A percentile compares a stretch with the other conserved stretches of the same genome.
phyloP scores from a whole-genome alignment of 1,284 basidiomycete species.

The Vanrija pseudolonga region DNA sequence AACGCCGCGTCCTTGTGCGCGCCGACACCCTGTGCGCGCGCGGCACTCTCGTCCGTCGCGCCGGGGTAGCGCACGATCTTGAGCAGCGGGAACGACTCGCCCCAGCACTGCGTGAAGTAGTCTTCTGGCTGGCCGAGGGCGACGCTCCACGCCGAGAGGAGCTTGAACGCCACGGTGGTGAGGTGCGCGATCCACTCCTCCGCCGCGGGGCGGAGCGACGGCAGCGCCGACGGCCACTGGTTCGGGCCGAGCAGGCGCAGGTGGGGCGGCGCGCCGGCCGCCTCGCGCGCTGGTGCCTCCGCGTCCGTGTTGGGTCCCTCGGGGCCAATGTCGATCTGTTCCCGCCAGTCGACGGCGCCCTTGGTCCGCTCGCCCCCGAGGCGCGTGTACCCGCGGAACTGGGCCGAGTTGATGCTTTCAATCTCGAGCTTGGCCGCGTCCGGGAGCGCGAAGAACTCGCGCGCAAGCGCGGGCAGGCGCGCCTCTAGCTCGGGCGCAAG shows the following conservation, averaged over 20 bases:
- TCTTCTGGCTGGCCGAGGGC: not conserved
- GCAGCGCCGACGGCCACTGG: not conserved
- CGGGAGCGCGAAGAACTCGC: constrained; percentile 27
- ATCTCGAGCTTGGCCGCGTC: constrained; percentile 22
- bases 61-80: constrained; percentile 74
- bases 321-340: not conserved
- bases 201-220: not conserved
- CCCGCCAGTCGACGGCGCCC: not conserved
- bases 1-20: not conserved
- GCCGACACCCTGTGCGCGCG: not conserved
- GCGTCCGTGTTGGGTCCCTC: too few relatives aligned
- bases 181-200: not conserved
- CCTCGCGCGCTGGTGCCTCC: not conserved
- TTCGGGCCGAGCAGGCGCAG: not conserved
- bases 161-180: not conserved
- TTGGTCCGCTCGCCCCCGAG: not conserved
- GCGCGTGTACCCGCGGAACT: not conserved
- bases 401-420: constrained; percentile 20
- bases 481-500: constrained; percentile 19
- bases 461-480: constrained; percentile 18
- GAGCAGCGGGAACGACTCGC: not conserved
- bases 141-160: not conserved
- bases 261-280: not conserved
- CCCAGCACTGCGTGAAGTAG: not conserved
- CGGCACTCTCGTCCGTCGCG: constrained; percentile 66